A percentile compares a stretch with the other conserved stretches of the same genome.
These are phyloP conservation scores for Colletotrichum phormii DNA, from an alignment of 2,329 filamentous ascomycete species.

Conservation along the genomic window DNA sequence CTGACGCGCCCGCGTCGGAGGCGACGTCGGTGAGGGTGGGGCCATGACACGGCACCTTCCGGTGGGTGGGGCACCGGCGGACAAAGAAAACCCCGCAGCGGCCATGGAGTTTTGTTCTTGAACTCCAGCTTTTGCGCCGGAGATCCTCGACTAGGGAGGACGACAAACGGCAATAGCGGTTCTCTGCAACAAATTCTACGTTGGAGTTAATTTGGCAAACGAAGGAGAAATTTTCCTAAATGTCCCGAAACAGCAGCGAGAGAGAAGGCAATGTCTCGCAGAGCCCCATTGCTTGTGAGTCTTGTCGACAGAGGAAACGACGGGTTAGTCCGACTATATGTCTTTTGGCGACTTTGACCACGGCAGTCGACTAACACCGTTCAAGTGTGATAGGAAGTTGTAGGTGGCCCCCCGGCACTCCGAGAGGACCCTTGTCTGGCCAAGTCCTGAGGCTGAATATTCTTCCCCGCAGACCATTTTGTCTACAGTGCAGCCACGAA, in stretches of 20 bases:
- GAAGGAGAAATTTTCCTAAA: not conserved
- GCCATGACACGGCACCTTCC: conserved; percentile 9
- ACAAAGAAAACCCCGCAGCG: conserved; percentile 20
- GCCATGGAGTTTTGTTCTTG: conserved; percentile 8
- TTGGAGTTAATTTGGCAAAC: not conserved
- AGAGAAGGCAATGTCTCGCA: conserved; percentile 19
- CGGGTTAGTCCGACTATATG: conserved; percentile 39
- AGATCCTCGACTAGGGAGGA: conserved; percentile 13
- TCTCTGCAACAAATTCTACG: not conserved
- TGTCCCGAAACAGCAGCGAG: conserved; percentile 17
- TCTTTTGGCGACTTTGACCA: not conserved
- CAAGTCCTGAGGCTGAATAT: conserved; percentile 15
- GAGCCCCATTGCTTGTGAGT: conserved; percentile 48
- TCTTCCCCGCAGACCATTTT: conserved; percentile 41
- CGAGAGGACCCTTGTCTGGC: conserved; percentile 1
- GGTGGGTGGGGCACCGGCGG: conserved; percentile 11
- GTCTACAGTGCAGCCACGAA: conserved; percentile 45
- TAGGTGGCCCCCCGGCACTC: not conserved
- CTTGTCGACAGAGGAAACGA: conserved; percentile 48
- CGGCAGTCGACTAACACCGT: not conserved
- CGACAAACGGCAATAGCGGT: not conserved
- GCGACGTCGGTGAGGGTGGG: conserved; percentile 18
- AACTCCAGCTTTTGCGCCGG: conserved; percentile 19
- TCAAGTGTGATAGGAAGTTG: conserved; percentile 35
- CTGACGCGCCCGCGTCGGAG: not conserved